These are phyloP conservation scores for Fusarium sp. DNA, from an alignment of 2,329 filamentous ascomycete genomes.

Conservation along the genomic window DNA sequence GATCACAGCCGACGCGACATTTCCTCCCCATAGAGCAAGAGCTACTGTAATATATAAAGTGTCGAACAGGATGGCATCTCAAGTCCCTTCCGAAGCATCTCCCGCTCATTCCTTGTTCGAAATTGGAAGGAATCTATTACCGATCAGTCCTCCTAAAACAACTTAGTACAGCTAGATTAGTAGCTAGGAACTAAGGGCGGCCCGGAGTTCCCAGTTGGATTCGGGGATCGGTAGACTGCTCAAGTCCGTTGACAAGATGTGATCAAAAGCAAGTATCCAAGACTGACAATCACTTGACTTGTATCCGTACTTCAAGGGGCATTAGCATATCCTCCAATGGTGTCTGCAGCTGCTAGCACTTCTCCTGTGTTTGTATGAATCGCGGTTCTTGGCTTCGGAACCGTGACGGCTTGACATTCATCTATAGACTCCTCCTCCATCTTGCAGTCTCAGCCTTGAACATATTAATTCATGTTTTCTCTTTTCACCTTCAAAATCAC, in stretches of 20 bases:
- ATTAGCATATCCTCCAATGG: background rate
- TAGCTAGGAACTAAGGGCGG: background rate
- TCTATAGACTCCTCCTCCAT: background rate
- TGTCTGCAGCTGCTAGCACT: background rate
- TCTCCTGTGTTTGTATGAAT: background rate
- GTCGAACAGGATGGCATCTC: background rate
- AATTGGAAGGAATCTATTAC: too few species aligned
- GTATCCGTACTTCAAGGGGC: background rate
- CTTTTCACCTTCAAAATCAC: background rate
- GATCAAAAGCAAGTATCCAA: background rate
- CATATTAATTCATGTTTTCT: background rate
- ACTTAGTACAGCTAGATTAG: background rate
- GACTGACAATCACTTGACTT: background rate
- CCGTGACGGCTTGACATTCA: background rate
- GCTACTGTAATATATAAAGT: background rate
- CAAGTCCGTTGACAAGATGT: background rate
- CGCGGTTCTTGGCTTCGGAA: background rate
- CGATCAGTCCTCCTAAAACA: background rate
- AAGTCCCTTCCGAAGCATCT: background rate
- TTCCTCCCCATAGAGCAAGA: background rate
- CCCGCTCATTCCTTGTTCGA: too few species aligned
- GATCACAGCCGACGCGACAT: background rate
- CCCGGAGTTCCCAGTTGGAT: background rate
- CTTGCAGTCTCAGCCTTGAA: background rate
- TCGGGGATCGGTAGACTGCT: background rate